Evolutionary conservation across 2,329 filamentous ascomycete species (phyloP), one percentile per base, ranked within the genome.

Genomic region (Orbilia ellipsospora): DNA sequence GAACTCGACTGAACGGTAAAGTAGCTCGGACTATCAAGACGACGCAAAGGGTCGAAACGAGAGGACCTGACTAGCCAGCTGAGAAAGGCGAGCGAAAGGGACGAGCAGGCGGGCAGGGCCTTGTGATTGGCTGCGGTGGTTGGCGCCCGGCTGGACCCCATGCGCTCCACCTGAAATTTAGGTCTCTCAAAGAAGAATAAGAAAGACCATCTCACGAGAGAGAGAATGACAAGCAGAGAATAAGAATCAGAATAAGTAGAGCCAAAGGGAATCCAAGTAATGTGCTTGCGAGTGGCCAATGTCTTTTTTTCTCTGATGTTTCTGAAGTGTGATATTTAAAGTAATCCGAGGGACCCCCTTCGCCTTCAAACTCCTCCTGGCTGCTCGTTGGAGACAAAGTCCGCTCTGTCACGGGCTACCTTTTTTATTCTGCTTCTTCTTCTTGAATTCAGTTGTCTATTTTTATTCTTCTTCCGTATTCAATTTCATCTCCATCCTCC

Each of bases 51-150:
- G 23, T 23, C 23, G 23, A 23, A 23, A 23, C 23, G 23, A 23
- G 23, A 23, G 31, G 8, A 36, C 31, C 10, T 36, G 31, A 7
- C 5, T 7, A 7, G 31, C 31, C 31, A 36, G 31, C 31, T 62
- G 26, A 52, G 44, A 18, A 15, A 64, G 60, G 64, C 50, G 56
- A 26, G n/a, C 40, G 23, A 55, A 57, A 40, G 20, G 56, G 18
- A 45, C 36, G 50, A 64, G 67, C 67, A 72, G 72, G 64, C 60
- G 72, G 72, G 62, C 57, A 23, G 44, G 31, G 50, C 61, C 72
- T 63, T 55, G 63, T 75, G 72, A 75, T 75, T 75, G 72, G 72
- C 72, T 67, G 64, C 72, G 36, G 56, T 69, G 64, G 72, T 75
- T 75, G 72, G 72, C 72, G 72, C 72, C 72, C 64, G 64, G 72